These are phyloP conservation scores for Backusella psychrophila DNA, from an alignment of 192 early-diverging fungal genomes.

Conservation along the genomic window DNA sequence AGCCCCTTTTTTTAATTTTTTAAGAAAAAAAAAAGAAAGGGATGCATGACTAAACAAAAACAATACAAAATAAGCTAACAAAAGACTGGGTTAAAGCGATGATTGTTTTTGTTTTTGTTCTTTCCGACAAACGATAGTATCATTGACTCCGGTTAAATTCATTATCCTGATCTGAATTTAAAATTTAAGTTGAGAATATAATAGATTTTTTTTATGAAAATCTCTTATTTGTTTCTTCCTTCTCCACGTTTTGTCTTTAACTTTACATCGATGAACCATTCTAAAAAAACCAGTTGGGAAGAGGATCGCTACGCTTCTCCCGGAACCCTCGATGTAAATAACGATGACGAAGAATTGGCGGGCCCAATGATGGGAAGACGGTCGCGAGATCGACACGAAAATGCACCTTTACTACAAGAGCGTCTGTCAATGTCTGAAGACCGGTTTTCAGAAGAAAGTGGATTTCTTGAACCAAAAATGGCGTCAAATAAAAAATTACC, in stretches of 20 bases:
- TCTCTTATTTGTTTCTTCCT: background rate
- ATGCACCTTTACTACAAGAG: background rate
- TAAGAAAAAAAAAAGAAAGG: background rate
- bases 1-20: no score
- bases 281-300: background rate
- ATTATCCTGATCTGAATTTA: background rate
- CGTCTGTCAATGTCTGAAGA: background rate
- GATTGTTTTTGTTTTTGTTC: background rate
- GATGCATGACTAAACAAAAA: background rate
- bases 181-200: background rate
- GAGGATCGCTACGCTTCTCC: background rate
- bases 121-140: background rate
- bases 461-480: background rate
- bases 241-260: background rate
- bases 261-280: background rate
- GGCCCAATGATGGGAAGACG: background rate
- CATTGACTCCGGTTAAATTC: background rate
- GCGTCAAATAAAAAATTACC: background rate
- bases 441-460: background rate
- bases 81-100: background rate
- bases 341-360: background rate
- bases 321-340: background rate
- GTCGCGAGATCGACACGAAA: background rate
- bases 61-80: background rate
- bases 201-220: background rate